phyloP scores from a whole-genome alignment of 202 grass and related monocot species.

The Elaeis oleifera region DNA sequence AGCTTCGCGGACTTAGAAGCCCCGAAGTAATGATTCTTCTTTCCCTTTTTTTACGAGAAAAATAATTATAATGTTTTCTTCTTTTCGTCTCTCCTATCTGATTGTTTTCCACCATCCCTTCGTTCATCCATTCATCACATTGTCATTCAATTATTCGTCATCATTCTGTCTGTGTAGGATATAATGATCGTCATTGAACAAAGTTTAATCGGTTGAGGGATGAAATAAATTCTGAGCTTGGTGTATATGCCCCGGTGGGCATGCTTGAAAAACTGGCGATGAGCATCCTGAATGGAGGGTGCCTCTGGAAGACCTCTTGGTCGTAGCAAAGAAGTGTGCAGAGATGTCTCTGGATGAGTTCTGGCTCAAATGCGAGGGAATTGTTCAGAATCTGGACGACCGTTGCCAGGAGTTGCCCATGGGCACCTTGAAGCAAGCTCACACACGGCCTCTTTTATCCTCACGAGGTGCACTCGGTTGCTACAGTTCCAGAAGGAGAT shows the following conservation, averaged over 20 bases:
- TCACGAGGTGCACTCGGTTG: constrained; percentile 71
- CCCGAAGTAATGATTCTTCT: constrained; percentile 31
- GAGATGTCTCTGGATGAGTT: constrained; percentile 76
- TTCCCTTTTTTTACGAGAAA: background rate
- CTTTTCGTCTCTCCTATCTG: too few relatives aligned
- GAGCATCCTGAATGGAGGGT: constrained; percentile 28
- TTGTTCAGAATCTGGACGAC: constrained; percentile 76
- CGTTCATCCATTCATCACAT: too few relatives aligned
- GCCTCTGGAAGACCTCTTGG: constrained; percentile 69
- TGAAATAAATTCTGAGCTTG: constrained; percentile 70
- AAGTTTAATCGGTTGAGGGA: constrained; percentile 72
- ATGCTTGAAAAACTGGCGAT: constrained; percentile 16
- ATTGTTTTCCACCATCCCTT: too few relatives aligned
- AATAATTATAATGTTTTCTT: background rate
- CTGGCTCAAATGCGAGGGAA: constrained; percentile 56
- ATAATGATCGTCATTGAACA: constrained; percentile 47
- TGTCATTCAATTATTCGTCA: constrained; percentile 2
- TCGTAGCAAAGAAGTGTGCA: constrained; percentile 64
- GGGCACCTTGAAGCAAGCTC: constrained; percentile 57
- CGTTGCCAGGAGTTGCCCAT: constrained; percentile 60
- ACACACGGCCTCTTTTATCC: constrained; percentile 75
- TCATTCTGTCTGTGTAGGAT: constrained; percentile 31
- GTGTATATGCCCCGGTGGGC: constrained; percentile 56
- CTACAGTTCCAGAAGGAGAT: constrained; percentile 89
- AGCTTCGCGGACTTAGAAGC: constrained; percentile 36